These are phyloP conservation scores for Wilcoxina mikolae DNA, from an alignment of 495 filamentous ascomycete species.

Conservation along the genomic window DNA sequence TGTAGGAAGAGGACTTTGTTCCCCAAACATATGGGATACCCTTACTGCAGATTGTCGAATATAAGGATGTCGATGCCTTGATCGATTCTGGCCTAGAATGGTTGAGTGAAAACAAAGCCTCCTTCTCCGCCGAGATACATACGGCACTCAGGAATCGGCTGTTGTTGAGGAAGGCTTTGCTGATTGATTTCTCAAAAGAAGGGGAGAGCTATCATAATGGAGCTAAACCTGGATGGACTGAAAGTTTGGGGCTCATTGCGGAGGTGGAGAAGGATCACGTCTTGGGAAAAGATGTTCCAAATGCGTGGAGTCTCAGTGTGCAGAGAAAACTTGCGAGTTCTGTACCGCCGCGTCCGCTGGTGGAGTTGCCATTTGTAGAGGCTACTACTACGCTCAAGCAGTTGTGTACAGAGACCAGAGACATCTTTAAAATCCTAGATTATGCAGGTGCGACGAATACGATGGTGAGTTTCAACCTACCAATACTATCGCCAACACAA, in stretches of 20 bases:
- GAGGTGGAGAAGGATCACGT: constrained; percentile 41
- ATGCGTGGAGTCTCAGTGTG: constrained; percentile 77
- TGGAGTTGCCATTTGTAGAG: constrained; percentile 55
- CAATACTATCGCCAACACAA: too few relatives aligned
- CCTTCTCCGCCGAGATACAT: constrained; percentile 38
- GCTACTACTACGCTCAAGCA: constrained; percentile 54
- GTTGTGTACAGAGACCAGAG: constrained; percentile 57
- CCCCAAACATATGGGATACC: constrained; percentile 72
- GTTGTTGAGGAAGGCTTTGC: constrained; percentile 47
- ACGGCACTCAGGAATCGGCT: constrained; percentile 49
- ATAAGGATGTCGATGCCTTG: constrained; percentile 41
- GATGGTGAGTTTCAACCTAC: constrained; percentile 38
- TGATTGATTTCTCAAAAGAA: constrained; percentile 39
- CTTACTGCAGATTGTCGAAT: constrained; percentile 50
- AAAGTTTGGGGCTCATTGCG: constrained; percentile 35
- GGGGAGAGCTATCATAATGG: constrained; percentile 32
- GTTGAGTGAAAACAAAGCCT: constrained; percentile 35
- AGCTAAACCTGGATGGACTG: constrained; percentile 32
- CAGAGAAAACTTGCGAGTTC: constrained; percentile 82
- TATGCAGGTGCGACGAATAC: constrained; percentile 55
- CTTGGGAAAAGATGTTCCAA: constrained; percentile 51
- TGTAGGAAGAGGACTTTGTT: constrained; percentile 87
- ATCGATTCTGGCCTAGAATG: constrained; percentile 45
- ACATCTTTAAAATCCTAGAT: constrained; percentile 51
- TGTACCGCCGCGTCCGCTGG: constrained; percentile 80